Base-by-base conservation (phyloP, 176 grass and related monocot genomes). In the Tillandsia fasciculata region DNA sequence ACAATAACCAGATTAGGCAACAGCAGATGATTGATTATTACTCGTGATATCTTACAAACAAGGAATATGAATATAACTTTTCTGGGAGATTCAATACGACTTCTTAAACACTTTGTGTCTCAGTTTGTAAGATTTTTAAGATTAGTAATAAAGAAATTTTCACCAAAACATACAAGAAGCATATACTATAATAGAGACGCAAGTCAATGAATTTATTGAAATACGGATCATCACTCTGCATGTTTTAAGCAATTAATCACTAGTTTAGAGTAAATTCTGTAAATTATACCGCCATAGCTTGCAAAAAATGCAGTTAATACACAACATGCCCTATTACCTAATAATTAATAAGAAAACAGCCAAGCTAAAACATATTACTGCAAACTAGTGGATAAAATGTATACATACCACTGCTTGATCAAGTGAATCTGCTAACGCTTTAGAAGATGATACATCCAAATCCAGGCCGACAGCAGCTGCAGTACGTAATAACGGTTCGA, bases 191-290 rank as follows among this genome's bases (percentile, higher is more conserved):
- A n/a, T n/a, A n/a, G n/a, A n/a, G n/a, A n/a, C n/a, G n/a, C n/a
- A n/a, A n/a, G n/a, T n/a, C n/a, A n/a, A n/a, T n/a, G n/a, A 92
- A 84, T 82, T 97, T 97, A 66, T 97, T 97, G 65, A 97, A 97
- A 66, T 97, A 97, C 54, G 93, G 93, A 79, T 97, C 93, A 79
- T 92, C 80, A 53, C 75, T 81, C 93, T 97, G 86, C 53, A 74
- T 12, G 48, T 47, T 80, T 68, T 74, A 50, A 78, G 67, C 63
- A 83, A 75, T 52, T 1, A 82, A 68, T 22, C 67, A 54, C 63
- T n/a, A 85, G 50, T 23, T 61, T 15, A 22, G 48, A 13, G 9
- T 48, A 61, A 48, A 27, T 27, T 56, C 18, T 17, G 7, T 59
- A 14, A 59, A 59, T 18, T 59, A 59, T 9, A 59, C 2, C 8